Evolutionary conservation across 2,329 filamentous ascomycete species (phyloP), one percentile per base, ranked within the genome.

Genomic region (Hawksworthiomyces lignivorus): DNA sequence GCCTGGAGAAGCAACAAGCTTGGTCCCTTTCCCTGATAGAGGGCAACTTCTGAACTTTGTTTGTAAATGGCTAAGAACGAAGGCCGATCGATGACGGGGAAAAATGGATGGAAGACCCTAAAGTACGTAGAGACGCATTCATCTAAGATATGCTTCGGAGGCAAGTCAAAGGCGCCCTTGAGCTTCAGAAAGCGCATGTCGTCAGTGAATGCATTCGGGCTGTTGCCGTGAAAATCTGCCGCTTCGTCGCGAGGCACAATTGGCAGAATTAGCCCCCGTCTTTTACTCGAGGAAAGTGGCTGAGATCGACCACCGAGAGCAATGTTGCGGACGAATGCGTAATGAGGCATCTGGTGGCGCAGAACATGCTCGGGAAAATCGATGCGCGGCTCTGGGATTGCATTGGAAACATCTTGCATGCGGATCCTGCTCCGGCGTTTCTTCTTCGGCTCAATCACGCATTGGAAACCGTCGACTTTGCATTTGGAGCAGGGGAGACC

Each of bases 41-140:
- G 12, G 6, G 20, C 6, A 2, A 24, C 34, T 12, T n/a, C 14
- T 3, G 19, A 22, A 9, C 30, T 35, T 24, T 28, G 26, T 21
- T 39, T 31, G 28, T 50, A 52, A 4, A 27, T 21, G 2, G 26
- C 34, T 12, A 52, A 37, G 30, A 52, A 51, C 17, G 21, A 29
- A 10, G 37, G 30, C 27, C 45, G 47, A 21, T 50, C 47, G 17
- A 52, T 33, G 19, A 52, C 42, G 6, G 50, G 50, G 29, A 52
- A 52, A 41, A 50, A 52, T 5, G 49, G 45, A 15, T 52, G 50
- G 24, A 52, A 49, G 8, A 48, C 32, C 21, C 39, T 37, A 18
- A 52, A 52, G 35, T 51, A 52, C 10, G 42, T 35, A 2, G 43
- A 40, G 30, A 52, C 37, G 31, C 47, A 47, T 30, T 43, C 43